phyloP scores from a whole-genome alignment of 208 protist species.

The Wallacemonas sp. region DNA sequence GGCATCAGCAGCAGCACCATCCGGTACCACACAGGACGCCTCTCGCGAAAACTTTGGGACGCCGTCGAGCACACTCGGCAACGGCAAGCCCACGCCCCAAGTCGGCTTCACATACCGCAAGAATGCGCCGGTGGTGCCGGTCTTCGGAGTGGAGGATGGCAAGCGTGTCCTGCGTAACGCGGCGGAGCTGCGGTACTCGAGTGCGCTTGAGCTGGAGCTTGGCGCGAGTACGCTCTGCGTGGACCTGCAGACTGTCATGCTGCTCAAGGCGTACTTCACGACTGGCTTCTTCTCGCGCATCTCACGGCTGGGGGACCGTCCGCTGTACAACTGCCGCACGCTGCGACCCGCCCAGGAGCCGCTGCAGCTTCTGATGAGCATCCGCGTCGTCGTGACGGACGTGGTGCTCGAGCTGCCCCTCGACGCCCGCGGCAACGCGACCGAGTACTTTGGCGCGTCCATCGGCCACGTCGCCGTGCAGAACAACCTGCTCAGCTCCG shows the following conservation, averaged over 20 bases:
- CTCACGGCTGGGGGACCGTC: slow-evolving; percentile 43
- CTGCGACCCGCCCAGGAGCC: slow-evolving; percentile 39
- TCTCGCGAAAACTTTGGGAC: not conserved
- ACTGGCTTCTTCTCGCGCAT: slow-evolving; percentile 68
- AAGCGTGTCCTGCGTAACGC: slow-evolving; percentile 67
- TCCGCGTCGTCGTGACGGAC: slow-evolving; percentile 65
- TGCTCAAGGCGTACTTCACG: slow-evolving; percentile 74
- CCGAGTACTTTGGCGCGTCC: slow-evolving; percentile 47
- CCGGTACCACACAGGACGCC: too few relatives aligned
- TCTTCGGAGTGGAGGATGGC: slow-evolving; percentile 59
- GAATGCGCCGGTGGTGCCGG: slow-evolving; percentile 71
- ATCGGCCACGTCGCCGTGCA: slow-evolving; percentile 60
- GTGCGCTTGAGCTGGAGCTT: slow-evolving; percentile 65
- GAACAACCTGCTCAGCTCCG: slow-evolving; percentile 61
- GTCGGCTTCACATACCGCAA: slow-evolving; percentile 71
- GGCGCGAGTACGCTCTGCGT: slow-evolving; percentile 60
- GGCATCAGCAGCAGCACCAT: too few relatives aligned
- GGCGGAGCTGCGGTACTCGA: slow-evolving; percentile 75
- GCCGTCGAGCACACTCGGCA: not conserved
- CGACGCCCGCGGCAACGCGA: slow-evolving; percentile 39
- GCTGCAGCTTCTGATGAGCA: slow-evolving; percentile 70
- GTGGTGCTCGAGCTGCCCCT: slow-evolving; percentile 62
- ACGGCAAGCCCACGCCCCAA: slow-evolving; percentile 25
- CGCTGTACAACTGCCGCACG: slow-evolving; percentile 74
- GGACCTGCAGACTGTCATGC: slow-evolving; percentile 73